A percentile compares a stretch with the other conserved stretches of the same genome.
These are phyloP conservation scores for Globisporangium paroecandrum DNA, from an alignment of 352 stramenopile genomes.

Conservation along the genomic window DNA sequence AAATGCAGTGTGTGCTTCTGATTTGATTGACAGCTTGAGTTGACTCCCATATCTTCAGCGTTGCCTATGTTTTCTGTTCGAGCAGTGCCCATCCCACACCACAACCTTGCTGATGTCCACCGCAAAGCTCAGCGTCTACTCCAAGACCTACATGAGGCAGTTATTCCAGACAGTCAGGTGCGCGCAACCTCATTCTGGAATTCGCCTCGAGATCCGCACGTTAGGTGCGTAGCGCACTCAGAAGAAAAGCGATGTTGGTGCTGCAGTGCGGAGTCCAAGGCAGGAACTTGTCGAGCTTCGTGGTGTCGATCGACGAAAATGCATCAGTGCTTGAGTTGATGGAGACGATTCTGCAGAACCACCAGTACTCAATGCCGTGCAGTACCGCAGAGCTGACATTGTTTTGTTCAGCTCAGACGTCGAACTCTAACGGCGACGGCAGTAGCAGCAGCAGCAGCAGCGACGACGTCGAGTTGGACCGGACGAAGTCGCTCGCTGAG, in stretches of 20 bases:
- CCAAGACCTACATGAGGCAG: neutral
- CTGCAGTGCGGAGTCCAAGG: neutral
- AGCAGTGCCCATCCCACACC: neutral
- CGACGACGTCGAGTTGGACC: neutral
- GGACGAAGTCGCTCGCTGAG: neutral
- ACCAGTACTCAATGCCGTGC: slow-evolving; percentile 6
- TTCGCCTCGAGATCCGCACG: neutral
- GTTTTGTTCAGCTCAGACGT: neutral
- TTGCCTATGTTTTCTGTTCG: neutral
- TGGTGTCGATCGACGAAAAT: neutral
- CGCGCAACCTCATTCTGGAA: neutral
- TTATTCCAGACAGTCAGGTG: neutral
- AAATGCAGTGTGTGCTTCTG: neutral
- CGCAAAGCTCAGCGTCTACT: neutral
- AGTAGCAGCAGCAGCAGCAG: neutral
- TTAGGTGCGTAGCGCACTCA: neutral
- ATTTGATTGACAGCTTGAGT: neutral
- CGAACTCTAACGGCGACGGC: neutral
- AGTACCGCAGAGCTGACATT: neutral
- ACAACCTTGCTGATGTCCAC: neutral
- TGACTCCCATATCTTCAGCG: neutral
- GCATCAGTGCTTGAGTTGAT: neutral
- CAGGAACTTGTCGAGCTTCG: neutral
- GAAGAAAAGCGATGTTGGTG: neutral
- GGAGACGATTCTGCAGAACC: neutral